Base-by-base conservation (phyloP, 2,329 filamentous ascomycete genomes). In the Ceratocystis huliohia region DNA sequence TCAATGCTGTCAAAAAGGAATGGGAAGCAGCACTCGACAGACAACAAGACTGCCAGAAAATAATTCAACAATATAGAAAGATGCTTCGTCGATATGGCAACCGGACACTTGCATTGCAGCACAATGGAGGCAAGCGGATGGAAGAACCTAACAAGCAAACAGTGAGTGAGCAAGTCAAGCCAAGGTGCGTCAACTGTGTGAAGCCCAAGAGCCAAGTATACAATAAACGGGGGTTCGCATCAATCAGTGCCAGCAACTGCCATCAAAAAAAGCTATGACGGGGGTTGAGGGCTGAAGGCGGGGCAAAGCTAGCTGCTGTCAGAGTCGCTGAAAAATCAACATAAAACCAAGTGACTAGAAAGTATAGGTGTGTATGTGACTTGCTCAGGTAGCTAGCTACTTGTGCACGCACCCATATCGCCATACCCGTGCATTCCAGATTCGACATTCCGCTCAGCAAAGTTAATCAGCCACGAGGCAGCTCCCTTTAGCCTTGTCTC, bases 61-160 rank as follows among this genome's bases (percentile, higher is more conserved):
- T 28, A 59, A 59, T 59, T 59, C 56, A 59, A 59, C 28, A 59
- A 59, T 59, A 37, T 59, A 37, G 56, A 59, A 59, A 59, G 28
- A 59, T 59, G 56, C 48, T 59, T 53, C 13, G 48, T 59, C 56
- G 56, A 37, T 17, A 37, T 37, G 28, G 56, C 22, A 25, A 59
- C 56, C 56, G 56, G 56, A 59, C 33, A n/a, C 17, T 30, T 59
- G 56, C 56, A 59, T 30, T 59, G 56, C 56, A 59, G 28, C 56
- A 33, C 56, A 59, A 59, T 59, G 30, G 30, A 59, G 56, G 56
- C 56, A 30, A 59, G 25, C 25, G 28, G 56, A 8, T 5, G 56
- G 8, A 20, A 22, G 17, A 53, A 41, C 3, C 13, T 15, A 41
- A 15, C 13, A 41, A 41, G 37, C 37, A 41, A 15, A 41, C 37